Conservation (phyloP, 495 filamentous ascomycete genomes). For the Penicillium odoratum region DNA sequence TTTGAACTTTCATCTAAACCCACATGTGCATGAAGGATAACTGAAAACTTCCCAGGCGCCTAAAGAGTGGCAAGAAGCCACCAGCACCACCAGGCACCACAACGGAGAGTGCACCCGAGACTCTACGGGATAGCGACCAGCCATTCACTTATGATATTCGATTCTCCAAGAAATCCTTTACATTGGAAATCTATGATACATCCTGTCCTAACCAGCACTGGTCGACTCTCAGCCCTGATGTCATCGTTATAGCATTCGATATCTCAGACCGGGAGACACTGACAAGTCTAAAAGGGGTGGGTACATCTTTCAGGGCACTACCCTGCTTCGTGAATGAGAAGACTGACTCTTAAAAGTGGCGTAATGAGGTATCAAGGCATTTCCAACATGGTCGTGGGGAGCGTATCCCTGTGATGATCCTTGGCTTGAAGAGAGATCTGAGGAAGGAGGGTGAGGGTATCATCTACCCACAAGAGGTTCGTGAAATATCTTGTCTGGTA, state of each 20-base stretch:
- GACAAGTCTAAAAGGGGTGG: slow-evolving; percentile 59
- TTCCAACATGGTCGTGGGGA: slow-evolving; percentile 60
- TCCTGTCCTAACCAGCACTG: slow-evolving; percentile 69
- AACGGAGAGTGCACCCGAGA: slow-evolving; percentile 20
- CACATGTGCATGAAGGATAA: not conserved
- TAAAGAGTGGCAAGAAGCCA: slow-evolving; percentile 27
- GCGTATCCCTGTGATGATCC: slow-evolving; percentile 67
- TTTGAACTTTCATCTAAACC: no score
- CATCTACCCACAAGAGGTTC: slow-evolving; percentile 70
- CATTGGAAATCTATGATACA: slow-evolving; percentile 79
- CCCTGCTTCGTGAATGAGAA: not conserved
- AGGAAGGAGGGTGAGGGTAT: slow-evolving; percentile 67
- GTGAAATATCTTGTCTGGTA: not conserved
- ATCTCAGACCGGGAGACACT: slow-evolving; percentile 68
- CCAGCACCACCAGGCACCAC: slow-evolving; percentile 5
- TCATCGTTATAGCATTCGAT: slow-evolving; percentile 80
- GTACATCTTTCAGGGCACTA: not conserved
- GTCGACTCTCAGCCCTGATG: slow-evolving; percentile 66
- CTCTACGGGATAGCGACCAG: slow-evolving; percentile 74
- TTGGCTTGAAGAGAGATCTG: slow-evolving; percentile 82
- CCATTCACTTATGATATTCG: slow-evolving; percentile 80
- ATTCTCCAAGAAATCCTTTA: slow-evolving; percentile 64
- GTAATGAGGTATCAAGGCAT: slow-evolving; percentile 60
- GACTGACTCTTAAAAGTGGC: slow-evolving; percentile 53
- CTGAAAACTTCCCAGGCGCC: slow-evolving; percentile 20